These are phyloP conservation scores for Xylariales sp. DNA, from an alignment of 2,329 filamentous ascomycete genomes.

Conservation along the genomic window DNA sequence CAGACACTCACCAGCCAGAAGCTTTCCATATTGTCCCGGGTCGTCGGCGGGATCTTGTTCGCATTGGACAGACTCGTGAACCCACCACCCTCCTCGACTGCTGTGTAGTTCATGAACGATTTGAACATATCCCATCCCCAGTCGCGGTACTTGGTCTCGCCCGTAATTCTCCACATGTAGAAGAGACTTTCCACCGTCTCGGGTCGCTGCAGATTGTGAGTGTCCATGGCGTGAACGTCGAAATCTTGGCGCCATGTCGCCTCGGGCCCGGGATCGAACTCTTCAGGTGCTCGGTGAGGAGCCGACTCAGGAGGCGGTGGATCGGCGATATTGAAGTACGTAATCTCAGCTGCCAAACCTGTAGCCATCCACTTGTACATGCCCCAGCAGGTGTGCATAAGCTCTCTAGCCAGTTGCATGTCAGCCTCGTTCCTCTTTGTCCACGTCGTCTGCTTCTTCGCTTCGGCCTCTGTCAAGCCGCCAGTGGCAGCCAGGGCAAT, in stretches of 20 bases:
- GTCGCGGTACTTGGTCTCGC: slow-evolving; percentile 80
- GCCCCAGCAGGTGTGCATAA: slow-evolving; percentile 97
- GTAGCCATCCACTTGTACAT: slow-evolving; percentile 92
- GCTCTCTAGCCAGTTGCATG: slow-evolving; percentile 78
- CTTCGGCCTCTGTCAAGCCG: slow-evolving; percentile 69
- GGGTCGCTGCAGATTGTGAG: slow-evolving; percentile 89
- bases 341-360: slow-evolving; percentile 90
- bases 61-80: slow-evolving; percentile 81
- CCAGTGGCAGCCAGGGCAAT: slow-evolving; percentile 85
- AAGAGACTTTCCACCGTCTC: slow-evolving; percentile 96
- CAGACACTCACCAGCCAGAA: slow-evolving; percentile 79
- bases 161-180: slow-evolving; percentile 98
- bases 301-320: slow-evolving; percentile 61
- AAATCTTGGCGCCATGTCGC: slow-evolving; percentile 74
- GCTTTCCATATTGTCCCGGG: slow-evolving; percentile 93
- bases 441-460: slow-evolving; percentile 70
- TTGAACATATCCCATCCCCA: slow-evolving; percentile 99
- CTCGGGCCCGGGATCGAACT: slow-evolving; percentile 46
- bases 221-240: slow-evolving; percentile 72
- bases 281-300: slow-evolving; percentile 43
- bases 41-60: slow-evolving; percentile 61
- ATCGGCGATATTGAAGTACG: slow-evolving; percentile 74
- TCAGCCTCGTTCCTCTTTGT: slow-evolving; percentile 76
- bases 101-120: slow-evolving; percentile 80
- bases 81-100: slow-evolving; percentile 70